phyloP scores from a whole-genome alignment of 805 yeast species.

The Teunomyces stri region DNA sequence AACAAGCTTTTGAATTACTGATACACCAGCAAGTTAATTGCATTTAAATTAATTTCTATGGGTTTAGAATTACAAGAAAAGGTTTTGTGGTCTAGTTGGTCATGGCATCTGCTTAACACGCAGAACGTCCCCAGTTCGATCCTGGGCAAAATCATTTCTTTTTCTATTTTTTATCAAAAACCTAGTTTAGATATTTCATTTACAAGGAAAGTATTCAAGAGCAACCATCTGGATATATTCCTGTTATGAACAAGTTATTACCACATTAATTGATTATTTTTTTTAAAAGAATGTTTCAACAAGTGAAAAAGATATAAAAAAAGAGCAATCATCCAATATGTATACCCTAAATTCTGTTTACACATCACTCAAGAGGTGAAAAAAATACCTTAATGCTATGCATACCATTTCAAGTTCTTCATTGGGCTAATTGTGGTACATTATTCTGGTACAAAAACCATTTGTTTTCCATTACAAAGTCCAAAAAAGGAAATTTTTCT shows the following conservation, averaged over 20 bases:
- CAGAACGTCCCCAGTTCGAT: conserved; percentile 99
- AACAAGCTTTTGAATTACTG: neutral
- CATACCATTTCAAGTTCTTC: neutral
- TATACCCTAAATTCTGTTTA: too few relatives aligned
- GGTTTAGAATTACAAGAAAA: neutral
- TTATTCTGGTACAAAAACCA: neutral
- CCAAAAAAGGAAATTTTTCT: neutral
- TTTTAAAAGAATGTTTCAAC: too few relatives aligned
- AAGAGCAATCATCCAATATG: too few relatives aligned
- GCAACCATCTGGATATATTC: too few relatives aligned
- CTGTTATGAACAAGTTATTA: too few relatives aligned
- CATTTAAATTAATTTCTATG: neutral
- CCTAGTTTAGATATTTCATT: neutral
- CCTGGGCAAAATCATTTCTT: conserved; percentile 94
- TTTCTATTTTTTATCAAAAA: neutral
- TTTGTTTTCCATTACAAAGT: neutral
- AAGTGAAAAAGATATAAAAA: too few relatives aligned
- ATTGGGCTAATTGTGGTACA: neutral
- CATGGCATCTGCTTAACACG: conserved; percentile 99
- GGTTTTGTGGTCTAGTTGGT: conserved; percentile 99
- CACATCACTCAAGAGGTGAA: too few relatives aligned
- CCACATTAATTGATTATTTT: too few relatives aligned
- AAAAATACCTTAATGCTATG: too few relatives aligned
- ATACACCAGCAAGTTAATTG: neutral
- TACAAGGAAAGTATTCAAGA: too few relatives aligned